These are phyloP conservation scores for Cunninghamia lanceolata DNA, from an alignment of 75 land plant genomes.

Conservation along the genomic window DNA sequence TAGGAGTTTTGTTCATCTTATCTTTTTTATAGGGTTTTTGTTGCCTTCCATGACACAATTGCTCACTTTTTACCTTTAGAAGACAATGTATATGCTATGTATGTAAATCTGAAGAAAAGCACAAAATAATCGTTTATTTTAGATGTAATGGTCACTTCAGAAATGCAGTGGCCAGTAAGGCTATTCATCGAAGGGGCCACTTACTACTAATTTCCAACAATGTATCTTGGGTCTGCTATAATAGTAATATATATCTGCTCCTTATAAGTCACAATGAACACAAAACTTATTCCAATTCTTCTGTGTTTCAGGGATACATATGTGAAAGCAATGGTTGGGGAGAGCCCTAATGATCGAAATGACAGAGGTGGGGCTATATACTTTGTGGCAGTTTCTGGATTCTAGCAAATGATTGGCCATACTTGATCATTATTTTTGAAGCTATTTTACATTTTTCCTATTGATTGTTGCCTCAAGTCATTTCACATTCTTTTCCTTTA, in stretches of 20 bases:
- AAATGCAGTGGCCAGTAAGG: not conserved
- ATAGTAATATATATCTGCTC: not conserved
- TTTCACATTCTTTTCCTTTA: not conserved
- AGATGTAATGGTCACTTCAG: not conserved
- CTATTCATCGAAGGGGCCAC: not conserved
- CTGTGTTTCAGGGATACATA: slow-evolving; percentile 76
- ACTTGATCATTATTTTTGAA: not conserved
- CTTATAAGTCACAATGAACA: not conserved
- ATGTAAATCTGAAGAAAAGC: not conserved
- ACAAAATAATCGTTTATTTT: not conserved
- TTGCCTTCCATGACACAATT: not conserved
- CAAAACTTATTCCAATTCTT: not conserved
- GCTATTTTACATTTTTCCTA: not conserved
- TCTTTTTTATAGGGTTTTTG: not conserved
- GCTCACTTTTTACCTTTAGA: not conserved
- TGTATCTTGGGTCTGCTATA: not conserved
- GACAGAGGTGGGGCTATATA: slow-evolving; percentile 66
- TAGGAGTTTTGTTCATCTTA: not conserved
- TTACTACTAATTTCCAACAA: not conserved
- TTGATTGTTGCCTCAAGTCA: not conserved
- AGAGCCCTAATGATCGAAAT: slow-evolving; percentile 96
- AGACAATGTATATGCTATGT: not conserved
- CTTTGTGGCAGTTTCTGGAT: slow-evolving; percentile 2
- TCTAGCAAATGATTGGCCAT: not conserved
- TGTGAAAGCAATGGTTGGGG: slow-evolving; percentile 70